Conservation (phyloP, 768 basidiomycete species). For the Fomitopsis serialis region DNA sequence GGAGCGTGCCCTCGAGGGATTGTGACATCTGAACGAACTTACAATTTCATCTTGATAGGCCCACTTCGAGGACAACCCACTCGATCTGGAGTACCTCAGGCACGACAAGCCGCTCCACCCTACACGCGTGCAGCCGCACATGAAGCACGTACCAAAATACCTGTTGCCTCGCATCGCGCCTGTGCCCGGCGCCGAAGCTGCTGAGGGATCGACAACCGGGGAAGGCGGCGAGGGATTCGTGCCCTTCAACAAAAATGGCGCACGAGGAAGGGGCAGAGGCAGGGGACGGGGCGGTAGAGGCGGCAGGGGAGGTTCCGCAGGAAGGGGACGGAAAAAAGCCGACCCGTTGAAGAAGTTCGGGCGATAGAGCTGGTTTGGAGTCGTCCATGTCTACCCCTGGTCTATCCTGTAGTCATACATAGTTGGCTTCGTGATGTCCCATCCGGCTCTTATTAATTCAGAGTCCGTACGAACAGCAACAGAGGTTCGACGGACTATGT, state of each 20-base stretch:
- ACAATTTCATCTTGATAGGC: conserved; percentile 46
- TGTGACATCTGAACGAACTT: background rate
- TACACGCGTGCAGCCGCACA: conserved; percentile 83
- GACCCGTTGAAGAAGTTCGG: conserved; percentile 79
- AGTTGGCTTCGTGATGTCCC: too few relatives aligned
- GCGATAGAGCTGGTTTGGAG: too few relatives aligned
- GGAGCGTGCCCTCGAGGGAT: background rate
- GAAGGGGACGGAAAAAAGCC: conserved; percentile 62
- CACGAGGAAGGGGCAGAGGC: conserved; percentile 50
- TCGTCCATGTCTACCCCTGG: too few relatives aligned
- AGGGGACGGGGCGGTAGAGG: conserved; percentile 37
- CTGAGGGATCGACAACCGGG: conserved; percentile 24
- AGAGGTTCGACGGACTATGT: too few relatives aligned
- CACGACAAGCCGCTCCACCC: conserved; percentile 96
- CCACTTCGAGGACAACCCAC: conserved; percentile 95
- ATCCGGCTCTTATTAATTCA: too few relatives aligned
- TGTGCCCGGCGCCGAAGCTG: conserved; percentile 37
- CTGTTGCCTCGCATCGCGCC: conserved; percentile 78
- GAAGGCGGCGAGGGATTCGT: conserved; percentile 48
- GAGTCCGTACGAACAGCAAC: too few relatives aligned
- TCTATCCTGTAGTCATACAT: too few relatives aligned
- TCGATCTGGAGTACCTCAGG: conserved; percentile 85
- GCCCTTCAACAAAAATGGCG: conserved; percentile 61
- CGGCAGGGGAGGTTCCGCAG: conserved; percentile 21
- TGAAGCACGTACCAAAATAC: conserved; percentile 95